Evolutionary conservation across 148 eudicot species (phyloP).

Genomic region (Tetragonia tetragonoides): DNA sequence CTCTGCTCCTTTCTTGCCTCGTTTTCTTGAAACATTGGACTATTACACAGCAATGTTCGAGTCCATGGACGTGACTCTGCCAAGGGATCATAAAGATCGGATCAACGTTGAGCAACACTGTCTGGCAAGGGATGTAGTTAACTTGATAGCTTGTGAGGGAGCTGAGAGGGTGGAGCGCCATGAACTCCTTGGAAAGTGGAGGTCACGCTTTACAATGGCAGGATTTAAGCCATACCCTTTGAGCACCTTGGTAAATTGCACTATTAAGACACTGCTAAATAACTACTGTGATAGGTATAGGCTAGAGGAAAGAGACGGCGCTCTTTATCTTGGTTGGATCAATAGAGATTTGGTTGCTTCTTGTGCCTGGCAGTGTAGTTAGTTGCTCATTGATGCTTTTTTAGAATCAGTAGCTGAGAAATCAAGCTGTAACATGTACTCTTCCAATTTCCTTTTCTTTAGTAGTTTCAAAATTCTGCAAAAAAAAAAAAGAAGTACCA

Average conservation of each 20-base stretch:
- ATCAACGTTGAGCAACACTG: slow-evolving; percentile 70
- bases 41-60: slow-evolving; percentile 67
- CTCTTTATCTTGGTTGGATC: slow-evolving; percentile 75
- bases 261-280: slow-evolving; percentile 49
- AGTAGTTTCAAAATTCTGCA: neutral
- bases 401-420: slow-evolving; percentile 8
- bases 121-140: slow-evolving; percentile 58
- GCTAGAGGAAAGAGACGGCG: slow-evolving; percentile 68
- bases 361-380: slow-evolving; percentile 64
- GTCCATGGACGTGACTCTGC: slow-evolving; percentile 57
- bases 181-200: slow-evolving; percentile 66
- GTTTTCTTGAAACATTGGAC: slow-evolving; percentile 54
- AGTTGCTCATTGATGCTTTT: slow-evolving; percentile 2
- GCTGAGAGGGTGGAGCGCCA: slow-evolving; percentile 57
- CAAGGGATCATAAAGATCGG: slow-evolving; percentile 49
- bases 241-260: slow-evolving; percentile 57
- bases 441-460: neutral
- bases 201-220: slow-evolving; percentile 52
- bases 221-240: slow-evolving; percentile 64
- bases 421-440: slow-evolving; percentile 16
- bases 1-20: slow-evolving; percentile 53
- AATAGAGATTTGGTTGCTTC: slow-evolving; percentile 63
- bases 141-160: slow-evolving; percentile 61
- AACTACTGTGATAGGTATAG: slow-evolving; percentile 52
- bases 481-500: neutral